Base-by-base conservation (phyloP, 2,329 filamentous ascomycete species). In the Penicillium paneum region DNA sequence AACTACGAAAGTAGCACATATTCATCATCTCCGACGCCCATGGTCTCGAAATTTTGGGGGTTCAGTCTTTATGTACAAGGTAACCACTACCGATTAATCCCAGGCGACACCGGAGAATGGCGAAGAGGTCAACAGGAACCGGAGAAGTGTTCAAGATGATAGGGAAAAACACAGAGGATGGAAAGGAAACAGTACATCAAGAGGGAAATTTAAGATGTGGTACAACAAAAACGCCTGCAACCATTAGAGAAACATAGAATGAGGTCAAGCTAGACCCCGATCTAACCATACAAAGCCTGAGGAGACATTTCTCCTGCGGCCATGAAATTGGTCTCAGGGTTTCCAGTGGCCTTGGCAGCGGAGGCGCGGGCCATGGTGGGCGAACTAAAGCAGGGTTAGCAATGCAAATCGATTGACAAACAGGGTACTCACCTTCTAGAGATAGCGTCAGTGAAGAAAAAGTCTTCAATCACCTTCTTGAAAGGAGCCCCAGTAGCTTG, bases 361-460 rank as follows among this genome's bases (percentile, higher is more conserved):
- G 91, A 96, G 82, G 91, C 97, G 71, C 94, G 89, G 57, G 94
- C 94, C 94, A 99, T 99, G 55, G 94, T 99, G 48, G 94, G 92
- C 59, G 92, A 97, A 80, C 92, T 96, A 58, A 38, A 40, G 28
- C 8, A 49, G 34, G 43, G 53, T 60, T 53, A 69, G 60, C 29
- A 55, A 54, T 45, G 46, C 19, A 38, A 36, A 44, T 41, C 36
- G 12, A 31, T 48, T 12, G 32, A 7, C 45, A 42, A 8, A 31
- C 19, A 29, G 32, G 24, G 32, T 42, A 79, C 85, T 75, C 79
- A 94, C 91, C 91, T 97, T 83, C 94, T 87, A 36, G 92, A 96
- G 75, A 99, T 97, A 55, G 88, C 86, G 77, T 99, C 93, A 74
- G 94, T 99, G 77, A 97, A 96, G 80, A 92, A 99, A 76, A 99